Percentiles rank a stretch among this genome's conserved stretches.
Conservation (phyloP, 2,329 filamentous ascomycete genomes). For the Fusarium solani-melongenae region DNA sequence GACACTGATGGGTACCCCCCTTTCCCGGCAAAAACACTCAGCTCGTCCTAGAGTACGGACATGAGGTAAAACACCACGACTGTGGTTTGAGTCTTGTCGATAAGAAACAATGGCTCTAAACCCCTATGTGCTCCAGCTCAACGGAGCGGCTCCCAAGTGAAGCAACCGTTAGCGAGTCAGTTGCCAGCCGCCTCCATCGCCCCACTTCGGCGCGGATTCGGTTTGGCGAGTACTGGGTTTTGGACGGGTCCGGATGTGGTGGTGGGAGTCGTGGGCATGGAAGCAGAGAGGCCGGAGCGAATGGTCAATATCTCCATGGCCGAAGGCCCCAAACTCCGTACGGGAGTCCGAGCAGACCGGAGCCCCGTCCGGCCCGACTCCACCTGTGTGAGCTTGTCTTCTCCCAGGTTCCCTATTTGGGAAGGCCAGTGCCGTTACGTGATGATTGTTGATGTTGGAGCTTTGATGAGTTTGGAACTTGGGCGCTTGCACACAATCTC, state of each 20-base stretch:
- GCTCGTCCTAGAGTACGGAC: background rate
- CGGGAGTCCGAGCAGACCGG: slow-evolving; percentile 1
- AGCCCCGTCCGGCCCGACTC: slow-evolving; percentile 20
- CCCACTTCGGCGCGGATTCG: slow-evolving; percentile 2
- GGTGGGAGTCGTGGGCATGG: background rate
- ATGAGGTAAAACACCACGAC: slow-evolving; percentile 2
- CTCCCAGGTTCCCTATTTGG: slow-evolving; percentile 13
- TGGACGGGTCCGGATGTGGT: background rate
- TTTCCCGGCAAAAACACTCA: background rate
- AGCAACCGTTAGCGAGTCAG: slow-evolving; percentile 3
- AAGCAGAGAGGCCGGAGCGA: background rate
- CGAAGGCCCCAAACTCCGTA: background rate
- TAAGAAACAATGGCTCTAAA: slow-evolving; percentile 2
- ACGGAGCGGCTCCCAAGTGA: background rate
- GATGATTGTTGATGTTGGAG: slow-evolving; percentile 25
- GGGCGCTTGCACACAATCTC: background rate
- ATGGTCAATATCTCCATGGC: background rate
- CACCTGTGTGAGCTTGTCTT: slow-evolving; percentile 26
- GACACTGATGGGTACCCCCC: background rate
- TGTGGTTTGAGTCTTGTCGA: background rate
- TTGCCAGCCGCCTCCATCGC: background rate
- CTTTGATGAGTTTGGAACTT: slow-evolving; percentile 5
- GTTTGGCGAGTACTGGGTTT: background rate
- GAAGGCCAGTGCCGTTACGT: slow-evolving; percentile 14
- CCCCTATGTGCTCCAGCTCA: background rate